Evolutionary conservation across 306 rosid genomes (phyloP).

Genomic region (Begonia masoniana): DNA sequence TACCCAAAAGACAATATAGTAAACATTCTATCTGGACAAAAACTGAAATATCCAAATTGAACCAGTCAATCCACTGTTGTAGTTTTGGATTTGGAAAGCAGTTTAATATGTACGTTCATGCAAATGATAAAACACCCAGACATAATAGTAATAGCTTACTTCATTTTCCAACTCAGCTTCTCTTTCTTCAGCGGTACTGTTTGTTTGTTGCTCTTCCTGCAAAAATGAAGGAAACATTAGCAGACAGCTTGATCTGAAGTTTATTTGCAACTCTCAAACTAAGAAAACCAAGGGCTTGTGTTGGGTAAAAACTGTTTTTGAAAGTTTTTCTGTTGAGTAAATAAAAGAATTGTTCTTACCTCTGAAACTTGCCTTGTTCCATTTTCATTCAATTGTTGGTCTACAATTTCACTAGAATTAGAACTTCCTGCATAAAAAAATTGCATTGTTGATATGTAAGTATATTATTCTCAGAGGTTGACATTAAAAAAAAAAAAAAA

Average conservation of each 20-base stretch:
- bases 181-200: constrained; percentile 16
- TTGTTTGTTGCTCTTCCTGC: constrained; percentile 16
- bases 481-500: not conserved
- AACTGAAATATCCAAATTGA: not conserved
- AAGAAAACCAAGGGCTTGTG: too few species aligned
- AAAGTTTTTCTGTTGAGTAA: not conserved
- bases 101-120: not conserved
- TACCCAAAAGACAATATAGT: not conserved
- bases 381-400: constrained; percentile 19
- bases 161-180: constrained; percentile 9
- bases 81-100: not conserved
- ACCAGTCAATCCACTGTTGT: too few species aligned
- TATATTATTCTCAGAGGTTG: not conserved
- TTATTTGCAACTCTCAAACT: too few species aligned
- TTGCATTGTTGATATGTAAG: not conserved
- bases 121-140: not conserved
- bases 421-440: constrained; percentile 31
- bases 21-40: constrained; percentile 1
- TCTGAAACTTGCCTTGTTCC: constrained; percentile 25
- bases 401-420: constrained; percentile 20
- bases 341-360: constrained; percentile 27
- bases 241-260: too few species aligned
- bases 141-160: constrained; percentile 14
- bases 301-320: too few species aligned
- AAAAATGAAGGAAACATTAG: not conserved